Base-by-base conservation (phyloP, 1,284 basidiomycete species). In the Pterula multifida region DNA sequence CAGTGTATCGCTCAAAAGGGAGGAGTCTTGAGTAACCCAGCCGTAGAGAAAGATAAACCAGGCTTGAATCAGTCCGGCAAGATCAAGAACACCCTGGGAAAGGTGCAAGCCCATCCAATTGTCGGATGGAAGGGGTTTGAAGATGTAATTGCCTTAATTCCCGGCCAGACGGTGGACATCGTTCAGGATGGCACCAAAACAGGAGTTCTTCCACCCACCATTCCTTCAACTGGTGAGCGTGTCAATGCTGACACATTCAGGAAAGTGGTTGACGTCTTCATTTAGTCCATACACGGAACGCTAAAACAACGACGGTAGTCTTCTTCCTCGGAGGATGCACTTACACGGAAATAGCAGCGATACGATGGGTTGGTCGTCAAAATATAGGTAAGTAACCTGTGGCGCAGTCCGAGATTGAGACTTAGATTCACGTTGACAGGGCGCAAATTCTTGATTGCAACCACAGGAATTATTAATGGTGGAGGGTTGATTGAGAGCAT, bases 271-370 rank as follows among this genome's bases (percentile, higher is more conserved):
- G n/a, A n/a, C n/a, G 17, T 42, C 9, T 42, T 17, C 19, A 6
- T 11, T 15, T 44, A 80, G 78, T 72, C 53, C 67, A 68, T 52
- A 61, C 71, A 19, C 66, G 64, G 52, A 78, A 78, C 55, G 72
- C 71, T 55, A 67, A 76, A 3, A 81, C 78, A 2, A 96, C 87
- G 2, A 97, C 92, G 1, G 78, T 96, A 21, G 89, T 99, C 9
- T 97, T 97, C 68, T 98, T 98, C 78, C 69, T 98, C n/a, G 96
- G 96, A 28, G 96, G 96, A 2, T 94, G 94, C 63, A 98, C 96
- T 3, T 96, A 90, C 60, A 94, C 95, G 3, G 96, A 98, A 69
- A 89, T 98, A 50, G 85, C 94, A 19, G 94, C 95, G 6, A 64
- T 99, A 57, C 74, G 96, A 60, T 96, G 91, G 85, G 86, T 95